Evolutionary conservation across 257 asterid genomes (phyloP), one percentile per base, ranked within the genome.

Genomic region (Solanum medicagineum): DNA sequence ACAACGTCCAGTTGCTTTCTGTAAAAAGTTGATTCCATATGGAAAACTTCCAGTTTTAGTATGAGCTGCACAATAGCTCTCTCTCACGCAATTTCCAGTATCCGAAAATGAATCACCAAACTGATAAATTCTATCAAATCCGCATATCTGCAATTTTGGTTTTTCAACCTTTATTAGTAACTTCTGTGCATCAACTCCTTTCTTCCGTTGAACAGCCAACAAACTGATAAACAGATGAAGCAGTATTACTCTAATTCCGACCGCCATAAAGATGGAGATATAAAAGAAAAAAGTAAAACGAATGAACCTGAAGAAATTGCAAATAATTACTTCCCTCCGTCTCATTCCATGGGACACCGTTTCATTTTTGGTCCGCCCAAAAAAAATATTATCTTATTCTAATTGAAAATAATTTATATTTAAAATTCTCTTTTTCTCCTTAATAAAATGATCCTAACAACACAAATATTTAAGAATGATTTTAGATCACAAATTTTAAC

Each of bases 71-170:
- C 74, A 40, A 2, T 22, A 4, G 19, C 17, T 81, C 22, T 85
- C 90, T 20, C 84, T 74, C 1, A 71, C 29, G 44, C 77, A 70
- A 11, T 87, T 87, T 16, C 89, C 90, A 0, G 90, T 89, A 60
- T 89, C 88, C 0, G 88, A 74, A n/a, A 73, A 36, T 3, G 89
- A 85, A 11, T 89, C 88, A 6, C 88, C 88, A 1, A 89, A 32
- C 10, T 87, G 85, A 55, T 84, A 87, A 22, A 89, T 15, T 51
- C 74, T 84, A 40, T 86, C 83, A 0, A 87, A 55, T 5, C 47
- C 7, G 59, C 89, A 86, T 56, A 40, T 89, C 51, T 3, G 59
- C 40, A 74, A 22, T 74, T 53, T 36, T 22, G 75, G 85, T n/a
- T n/a, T n/a, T n/a, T n/a, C 29, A 29, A 29, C 29, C 2, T 26